Conservation (phyloP, 805 yeast genomes). For the Lipomyces lipofer region DNA sequence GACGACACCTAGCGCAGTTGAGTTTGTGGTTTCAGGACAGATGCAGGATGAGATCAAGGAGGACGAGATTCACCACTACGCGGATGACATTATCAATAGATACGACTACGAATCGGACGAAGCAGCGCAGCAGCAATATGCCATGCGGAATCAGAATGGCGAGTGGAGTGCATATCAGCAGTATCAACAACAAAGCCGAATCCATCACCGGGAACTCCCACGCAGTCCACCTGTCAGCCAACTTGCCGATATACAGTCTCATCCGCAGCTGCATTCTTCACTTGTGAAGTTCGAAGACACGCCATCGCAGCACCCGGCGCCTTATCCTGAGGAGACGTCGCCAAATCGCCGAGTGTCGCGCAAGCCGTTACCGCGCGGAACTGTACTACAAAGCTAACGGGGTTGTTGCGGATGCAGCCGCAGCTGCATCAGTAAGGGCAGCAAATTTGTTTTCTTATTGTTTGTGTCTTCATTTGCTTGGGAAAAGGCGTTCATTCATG, state of each 20-base stretch:
- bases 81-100: constrained; percentile 9
- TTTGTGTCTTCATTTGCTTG: no score
- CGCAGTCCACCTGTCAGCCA: constrained; percentile 12
- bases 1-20: not conserved
- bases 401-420: no score
- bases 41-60: not conserved
- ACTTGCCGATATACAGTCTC: not conserved
- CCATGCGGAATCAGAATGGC: not conserved
- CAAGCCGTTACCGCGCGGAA: constrained; percentile 5
- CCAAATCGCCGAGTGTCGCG: constrained; percentile 5
- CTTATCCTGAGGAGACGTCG: constrained; percentile 5
- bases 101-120: constrained; percentile 4
- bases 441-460: no score
- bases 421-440: no score
- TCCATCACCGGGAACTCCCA: not conserved
- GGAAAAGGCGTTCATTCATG: no score
- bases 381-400: not conserved
- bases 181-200: not conserved
- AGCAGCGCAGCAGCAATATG: not conserved
- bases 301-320: not conserved
- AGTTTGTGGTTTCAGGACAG: not conserved
- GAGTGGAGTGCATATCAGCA: not conserved
- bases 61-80: not conserved
- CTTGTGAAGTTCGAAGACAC: not conserved
- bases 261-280: not conserved